Conservation (phyloP, 352 stramenopile genomes). For the Globisporangium carolinianum region DNA sequence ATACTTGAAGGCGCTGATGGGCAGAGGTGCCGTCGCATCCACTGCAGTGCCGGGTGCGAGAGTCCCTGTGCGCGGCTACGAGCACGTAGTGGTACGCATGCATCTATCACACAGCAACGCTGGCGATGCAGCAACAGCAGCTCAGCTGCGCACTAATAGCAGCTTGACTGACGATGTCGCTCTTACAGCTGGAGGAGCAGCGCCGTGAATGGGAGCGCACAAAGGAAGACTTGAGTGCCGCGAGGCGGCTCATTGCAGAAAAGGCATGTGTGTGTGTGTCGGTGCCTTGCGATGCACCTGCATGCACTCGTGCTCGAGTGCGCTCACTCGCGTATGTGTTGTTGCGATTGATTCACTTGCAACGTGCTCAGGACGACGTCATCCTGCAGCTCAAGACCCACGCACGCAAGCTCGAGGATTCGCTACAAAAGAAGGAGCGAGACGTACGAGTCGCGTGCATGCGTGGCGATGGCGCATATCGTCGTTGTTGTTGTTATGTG, state of each 20-base stretch:
- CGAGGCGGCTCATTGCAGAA: constrained; percentile 38
- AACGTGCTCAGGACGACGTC: constrained; percentile 31
- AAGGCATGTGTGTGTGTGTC: constrained; percentile 17
- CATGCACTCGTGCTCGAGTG: no score
- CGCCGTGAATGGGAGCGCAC: constrained; percentile 47
- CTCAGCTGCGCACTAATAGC: no score
- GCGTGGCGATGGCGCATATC: no score
- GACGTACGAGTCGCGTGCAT: constrained; percentile 22
- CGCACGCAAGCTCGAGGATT: constrained; percentile 46
- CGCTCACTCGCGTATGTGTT: background rate
- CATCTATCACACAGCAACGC: background rate
- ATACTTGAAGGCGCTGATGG: constrained; percentile 3
- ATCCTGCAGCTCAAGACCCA: constrained; percentile 57
- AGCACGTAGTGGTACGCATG: constrained; percentile 9
- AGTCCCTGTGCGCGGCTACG: background rate
- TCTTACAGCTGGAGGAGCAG: constrained; percentile 38
- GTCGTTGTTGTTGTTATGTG: background rate
- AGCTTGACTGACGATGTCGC: background rate
- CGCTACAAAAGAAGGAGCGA: constrained; percentile 59
- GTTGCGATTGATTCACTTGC: background rate
- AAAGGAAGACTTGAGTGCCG: constrained; percentile 37
- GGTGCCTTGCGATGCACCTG: no score
- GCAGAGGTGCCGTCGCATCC: background rate
- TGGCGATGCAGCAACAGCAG: background rate
- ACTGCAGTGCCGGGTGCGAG: background rate